Conservation (phyloP, 2,329 filamentous ascomycete species). For the Monosporascus sp. region DNA sequence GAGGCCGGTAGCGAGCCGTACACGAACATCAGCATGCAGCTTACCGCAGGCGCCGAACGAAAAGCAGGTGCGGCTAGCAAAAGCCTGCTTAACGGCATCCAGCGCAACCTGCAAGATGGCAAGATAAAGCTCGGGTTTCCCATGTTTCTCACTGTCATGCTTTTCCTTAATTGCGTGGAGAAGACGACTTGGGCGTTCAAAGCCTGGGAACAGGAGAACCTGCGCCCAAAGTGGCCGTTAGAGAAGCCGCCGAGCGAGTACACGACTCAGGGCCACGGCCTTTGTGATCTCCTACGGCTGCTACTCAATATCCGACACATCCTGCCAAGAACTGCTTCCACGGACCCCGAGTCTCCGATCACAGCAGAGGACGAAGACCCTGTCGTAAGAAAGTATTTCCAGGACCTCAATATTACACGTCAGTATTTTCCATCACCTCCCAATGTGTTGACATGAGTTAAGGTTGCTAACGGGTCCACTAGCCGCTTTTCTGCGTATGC, state of each 20-base stretch:
- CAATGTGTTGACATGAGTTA: neutral
- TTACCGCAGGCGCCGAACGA: constrained; percentile 59
- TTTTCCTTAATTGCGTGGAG: constrained; percentile 61
- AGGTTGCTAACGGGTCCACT: constrained; percentile 5
- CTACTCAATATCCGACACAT: constrained; percentile 56
- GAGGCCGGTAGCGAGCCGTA: constrained; percentile 52
- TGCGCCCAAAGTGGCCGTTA: constrained; percentile 56
- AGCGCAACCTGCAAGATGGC: constrained; percentile 56
- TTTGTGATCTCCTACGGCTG: constrained; percentile 56
- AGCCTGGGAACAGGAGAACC: constrained; percentile 59
- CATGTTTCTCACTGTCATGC: constrained; percentile 56
- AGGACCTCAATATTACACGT: constrained; percentile 53
- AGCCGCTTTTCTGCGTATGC: constrained; percentile 37
- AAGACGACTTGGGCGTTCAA: constrained; percentile 67
- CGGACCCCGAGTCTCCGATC: constrained; percentile 43
- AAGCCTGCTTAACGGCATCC: constrained; percentile 53
- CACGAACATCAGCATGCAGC: constrained; percentile 57
- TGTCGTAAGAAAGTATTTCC: constrained; percentile 46
- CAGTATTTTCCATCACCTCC: constrained; percentile 26
- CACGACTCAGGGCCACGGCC: constrained; percentile 52
- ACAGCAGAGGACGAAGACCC: constrained; percentile 42
- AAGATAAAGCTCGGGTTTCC: constrained; percentile 55
- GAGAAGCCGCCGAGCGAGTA: constrained; percentile 52
- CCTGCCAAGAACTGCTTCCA: constrained; percentile 45
- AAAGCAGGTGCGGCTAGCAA: constrained; percentile 57